Base-by-base conservation (phyloP, 2,329 filamentous ascomycete species). In the Herpotrichia juniperi region DNA sequence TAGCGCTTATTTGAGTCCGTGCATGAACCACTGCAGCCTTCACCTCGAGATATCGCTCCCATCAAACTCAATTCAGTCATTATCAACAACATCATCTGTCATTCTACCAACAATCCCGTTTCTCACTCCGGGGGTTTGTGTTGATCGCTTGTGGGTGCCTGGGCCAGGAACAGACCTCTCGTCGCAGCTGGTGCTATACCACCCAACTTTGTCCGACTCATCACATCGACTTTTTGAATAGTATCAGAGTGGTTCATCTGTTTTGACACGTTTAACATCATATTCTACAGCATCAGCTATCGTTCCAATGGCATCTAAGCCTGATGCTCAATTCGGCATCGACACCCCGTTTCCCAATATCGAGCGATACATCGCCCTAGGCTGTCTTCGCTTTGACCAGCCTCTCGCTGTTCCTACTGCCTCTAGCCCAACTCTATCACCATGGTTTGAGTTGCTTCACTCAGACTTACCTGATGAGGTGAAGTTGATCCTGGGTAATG, bases 321-420 rank as follows among this genome's bases (percentile, higher is more conserved):
- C 52, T 2, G 54, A 55, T 6, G 12, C 48, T n/a, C 46, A 48
- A 21, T 24, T 44, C 19, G 32, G 51, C 10, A 31, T 28, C 22
- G 54, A 59, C 6, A 35, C 28, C 24, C 50, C 46, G 1, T 35
- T 60, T 14, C 46, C 57, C 7, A 61, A 71, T 34, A 24, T 72
- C 35, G 51, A 59, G 10, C 59, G 53, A n/a, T 73, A 73, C 40
- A 68, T 74, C 16, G 62, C 70, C 1, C 45, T 74, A n/a, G 72
- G 72, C 2, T 72, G 69, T 40, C 63, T 74, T 32, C 64, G 65
- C 28, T 46, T 63, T 28, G 50, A 69, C 4, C 10, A 53, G 4
- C 1, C 42, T n/a, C 14, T 58, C 22, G 9, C 30, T 0, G 28
- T 34, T 30, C 21, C 17, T 10, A 14, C 9, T 5, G 24, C 24